phyloP scores from a whole-genome alignment of 1,139 yeast species.

The Pneumocystis sp. region DNA sequence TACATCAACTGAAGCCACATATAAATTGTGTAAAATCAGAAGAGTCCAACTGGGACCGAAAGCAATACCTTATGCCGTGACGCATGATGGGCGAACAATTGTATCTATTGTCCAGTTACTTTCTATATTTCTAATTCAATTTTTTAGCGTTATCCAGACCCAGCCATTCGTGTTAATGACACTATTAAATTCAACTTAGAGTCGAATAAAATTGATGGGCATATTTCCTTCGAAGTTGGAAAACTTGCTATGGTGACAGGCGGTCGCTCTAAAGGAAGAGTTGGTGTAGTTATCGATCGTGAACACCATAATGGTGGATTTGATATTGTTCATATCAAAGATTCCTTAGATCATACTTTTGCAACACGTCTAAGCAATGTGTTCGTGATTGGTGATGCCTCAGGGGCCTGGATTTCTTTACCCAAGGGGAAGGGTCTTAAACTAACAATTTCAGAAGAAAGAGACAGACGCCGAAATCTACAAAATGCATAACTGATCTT shows the following conservation, averaged over 20 bases:
- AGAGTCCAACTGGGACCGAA: constrained; percentile 96
- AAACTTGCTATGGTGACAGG: constrained; percentile 95
- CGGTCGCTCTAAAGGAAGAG: constrained; percentile 99
- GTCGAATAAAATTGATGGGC: constrained; percentile 84
- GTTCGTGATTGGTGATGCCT: constrained; percentile 95
- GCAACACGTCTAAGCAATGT: constrained; percentile 97
- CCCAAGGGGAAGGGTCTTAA: constrained; percentile 99
- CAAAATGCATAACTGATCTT: background rate
- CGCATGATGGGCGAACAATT: constrained; percentile 98
- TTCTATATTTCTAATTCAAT: background rate
- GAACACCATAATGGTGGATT: constrained; percentile 99
- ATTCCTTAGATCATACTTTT: constrained; percentile 90
- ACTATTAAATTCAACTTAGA: constrained; percentile 93
- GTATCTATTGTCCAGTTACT: background rate
- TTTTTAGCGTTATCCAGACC: constrained; percentile 80
- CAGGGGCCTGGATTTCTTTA: constrained; percentile 91
- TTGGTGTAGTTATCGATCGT: constrained; percentile 95
- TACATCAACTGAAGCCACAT: constrained; percentile 93
- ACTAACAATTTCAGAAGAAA: constrained; percentile 93
- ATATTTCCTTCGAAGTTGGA: constrained; percentile 90
- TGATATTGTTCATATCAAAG: constrained; percentile 98
- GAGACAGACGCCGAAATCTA: constrained; percentile 64
- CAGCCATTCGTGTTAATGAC: constrained; percentile 88
- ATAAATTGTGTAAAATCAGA: constrained; percentile 96
- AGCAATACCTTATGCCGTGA: constrained; percentile 94